phyloP scores from a whole-genome alignment of 1,139 yeast genomes.

The Hemisphaericaspora subhashii region DNA sequence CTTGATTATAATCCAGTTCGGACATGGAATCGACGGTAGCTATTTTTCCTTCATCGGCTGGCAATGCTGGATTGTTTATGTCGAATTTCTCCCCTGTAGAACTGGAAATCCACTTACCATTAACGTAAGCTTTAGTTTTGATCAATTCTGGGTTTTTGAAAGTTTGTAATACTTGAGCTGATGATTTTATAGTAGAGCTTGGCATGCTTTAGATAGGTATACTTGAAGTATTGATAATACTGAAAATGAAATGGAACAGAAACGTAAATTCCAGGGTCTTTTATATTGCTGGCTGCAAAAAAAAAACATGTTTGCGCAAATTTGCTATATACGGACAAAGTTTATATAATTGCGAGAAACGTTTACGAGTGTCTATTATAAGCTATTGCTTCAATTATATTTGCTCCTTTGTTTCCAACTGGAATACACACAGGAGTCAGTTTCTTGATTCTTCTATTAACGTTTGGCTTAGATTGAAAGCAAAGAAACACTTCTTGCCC shows the following conservation, averaged over 20 bases:
- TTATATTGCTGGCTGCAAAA: neutral
- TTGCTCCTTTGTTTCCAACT: too few species aligned
- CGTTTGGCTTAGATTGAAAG: too few species aligned
- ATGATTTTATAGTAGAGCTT: too few species aligned
- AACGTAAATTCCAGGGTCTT: neutral
- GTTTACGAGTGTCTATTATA: too few species aligned
- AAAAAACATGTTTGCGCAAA: neutral
- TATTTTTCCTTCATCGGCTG: slow-evolving; percentile 30
- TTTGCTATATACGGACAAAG: neutral
- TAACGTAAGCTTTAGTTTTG: slow-evolving; percentile 41
- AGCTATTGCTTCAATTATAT: too few species aligned
- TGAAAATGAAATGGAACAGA: neutral
- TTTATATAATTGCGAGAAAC: neutral
- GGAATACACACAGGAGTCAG: too few species aligned
- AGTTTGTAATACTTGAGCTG: slow-evolving; percentile 17
- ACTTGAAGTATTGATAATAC: too few species aligned
- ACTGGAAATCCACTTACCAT: slow-evolving; percentile 44
- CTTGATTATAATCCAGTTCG: slow-evolving; percentile 33
- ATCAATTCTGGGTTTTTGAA: slow-evolving; percentile 34
- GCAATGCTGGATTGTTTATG: slow-evolving; percentile 49
- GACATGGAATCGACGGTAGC: slow-evolving; percentile 40
- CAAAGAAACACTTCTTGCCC: too few species aligned
- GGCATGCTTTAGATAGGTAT: too few species aligned
- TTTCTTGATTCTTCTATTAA: too few species aligned
- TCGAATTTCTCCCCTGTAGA: slow-evolving; percentile 26